These are phyloP conservation scores for Penicillium sp. DNA, from an alignment of 2,329 filamentous ascomycete species.

Conservation along the genomic window DNA sequence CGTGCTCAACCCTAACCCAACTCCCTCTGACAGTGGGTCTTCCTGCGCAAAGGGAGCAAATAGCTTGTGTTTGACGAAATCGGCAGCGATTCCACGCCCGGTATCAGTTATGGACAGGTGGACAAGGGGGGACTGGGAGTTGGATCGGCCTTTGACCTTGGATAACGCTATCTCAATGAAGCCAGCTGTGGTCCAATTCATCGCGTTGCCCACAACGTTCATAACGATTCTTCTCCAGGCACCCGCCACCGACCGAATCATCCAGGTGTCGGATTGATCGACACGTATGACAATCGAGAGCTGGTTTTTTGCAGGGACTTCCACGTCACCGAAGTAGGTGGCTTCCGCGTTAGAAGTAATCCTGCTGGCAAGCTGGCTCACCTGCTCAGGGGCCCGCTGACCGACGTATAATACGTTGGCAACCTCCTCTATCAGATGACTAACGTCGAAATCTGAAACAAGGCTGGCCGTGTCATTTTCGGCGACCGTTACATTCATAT, in stretches of 20 bases:
- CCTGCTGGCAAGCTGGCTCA: conserved; percentile 12
- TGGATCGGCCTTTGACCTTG: conserved; percentile 10
- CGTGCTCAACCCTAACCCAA: conserved; percentile 60
- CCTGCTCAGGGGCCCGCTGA: conserved; percentile 19
- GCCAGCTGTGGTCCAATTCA: conserved; percentile 37
- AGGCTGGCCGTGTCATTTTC: conserved; percentile 22
- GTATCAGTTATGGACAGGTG: conserved; percentile 55
- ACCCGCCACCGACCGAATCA: conserved; percentile 27
- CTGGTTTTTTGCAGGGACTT: neutral
- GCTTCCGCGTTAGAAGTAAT: conserved; percentile 38
- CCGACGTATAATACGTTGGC: conserved; percentile 30
- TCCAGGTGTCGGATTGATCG: conserved; percentile 30
- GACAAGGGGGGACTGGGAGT: conserved; percentile 17
- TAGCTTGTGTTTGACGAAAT: conserved; percentile 53
- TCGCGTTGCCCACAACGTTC: conserved; percentile 38
- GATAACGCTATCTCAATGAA: conserved; percentile 32
- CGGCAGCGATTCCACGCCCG: conserved; percentile 58
- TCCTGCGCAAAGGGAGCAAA: conserved; percentile 59
- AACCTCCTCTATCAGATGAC: conserved; percentile 31
- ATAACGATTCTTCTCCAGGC: conserved; percentile 38
- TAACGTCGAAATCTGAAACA: conserved; percentile 33
- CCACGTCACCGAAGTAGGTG: conserved; percentile 17
- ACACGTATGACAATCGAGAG: conserved; percentile 31
- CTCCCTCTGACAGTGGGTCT: conserved; percentile 53
- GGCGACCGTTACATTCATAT: conserved; percentile 31